A percentile compares a stretch with the other conserved stretches of the same genome.
phyloP scores from a whole-genome alignment of 148 eudicot genomes.

The Diospyros lotus region DNA sequence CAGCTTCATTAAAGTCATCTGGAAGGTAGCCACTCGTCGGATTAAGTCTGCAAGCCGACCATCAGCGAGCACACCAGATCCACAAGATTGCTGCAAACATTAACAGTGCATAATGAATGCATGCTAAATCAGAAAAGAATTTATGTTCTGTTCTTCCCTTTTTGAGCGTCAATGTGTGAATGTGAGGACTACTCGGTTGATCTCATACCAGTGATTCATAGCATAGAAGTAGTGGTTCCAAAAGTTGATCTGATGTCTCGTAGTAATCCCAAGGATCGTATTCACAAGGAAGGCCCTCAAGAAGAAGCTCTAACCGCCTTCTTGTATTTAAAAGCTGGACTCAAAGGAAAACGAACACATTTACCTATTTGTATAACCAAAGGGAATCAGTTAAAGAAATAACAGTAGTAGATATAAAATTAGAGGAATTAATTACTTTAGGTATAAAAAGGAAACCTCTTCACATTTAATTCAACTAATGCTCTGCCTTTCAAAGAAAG shows the following conservation, averaged over 20 bases:
- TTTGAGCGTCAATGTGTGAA: neutral
- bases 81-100: slow-evolving; percentile 67
- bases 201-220: slow-evolving; percentile 76
- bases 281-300: slow-evolving; percentile 80
- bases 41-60: slow-evolving; percentile 89
- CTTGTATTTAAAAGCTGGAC: slow-evolving; percentile 72
- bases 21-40: slow-evolving; percentile 82
- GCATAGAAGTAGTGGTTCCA: slow-evolving; percentile 79
- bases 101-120: slow-evolving; percentile 5
- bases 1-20: slow-evolving; percentile 87
- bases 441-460: neutral
- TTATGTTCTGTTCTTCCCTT: slow-evolving; percentile 3
- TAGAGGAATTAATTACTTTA: neutral
- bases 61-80: slow-evolving; percentile 87
- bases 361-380: neutral
- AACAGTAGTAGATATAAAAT: neutral
- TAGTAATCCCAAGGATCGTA: slow-evolving; percentile 59
- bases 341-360: slow-evolving; percentile 1
- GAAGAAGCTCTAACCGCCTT: slow-evolving; percentile 69
- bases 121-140: neutral
- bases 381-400: neutral
- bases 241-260: slow-evolving; percentile 68
- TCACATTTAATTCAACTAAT: neutral
- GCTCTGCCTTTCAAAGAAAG: neutral
- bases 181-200: neutral